Base-by-base conservation (phyloP, 805 yeast genomes). In the Debaryomyces castellii region DNA sequence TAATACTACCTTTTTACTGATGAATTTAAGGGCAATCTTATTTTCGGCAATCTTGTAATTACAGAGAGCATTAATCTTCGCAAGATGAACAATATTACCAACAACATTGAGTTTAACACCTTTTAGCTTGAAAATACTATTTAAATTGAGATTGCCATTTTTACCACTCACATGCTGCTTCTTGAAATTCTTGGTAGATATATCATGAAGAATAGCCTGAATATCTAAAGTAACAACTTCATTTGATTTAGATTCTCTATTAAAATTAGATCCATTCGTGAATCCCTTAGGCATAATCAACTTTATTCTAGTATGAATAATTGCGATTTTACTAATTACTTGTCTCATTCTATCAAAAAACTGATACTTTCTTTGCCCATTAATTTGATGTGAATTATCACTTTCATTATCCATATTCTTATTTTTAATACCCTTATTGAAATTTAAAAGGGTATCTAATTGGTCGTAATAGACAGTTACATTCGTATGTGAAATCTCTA, bases 391-490 rank as follows among this genome's bases (percentile, higher is more conserved):
- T n/a, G n/a, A n/a, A n/a, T n/a, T n/a, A n/a, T n/a, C n/a, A n/a
- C n/a, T n/a, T n/a, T n/a, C n/a, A n/a, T n/a, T n/a, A n/a, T n/a
- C n/a, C n/a, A n/a, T n/a, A 12, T 16, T n/a, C 7, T 17, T 48
- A 39, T 40, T 21, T 46, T 43, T 44, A 28, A 23, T 45, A 24
- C 25, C 34, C 41, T 44, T 38, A 35, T 44, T 38, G 35, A 39
- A 40, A 27, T 12, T 41, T 36, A 53, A 39, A 17, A 61, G 41
- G 11, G 40, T 41, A 7, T 61, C 61, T 12, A 68, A 43, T 48
- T 73, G 77, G 47, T 72, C 77, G 30, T 66, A 64, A 47, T 65
- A 72, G 23, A 71, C 46, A 45, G 64, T 66, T 22, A 73, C 41
- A 2, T 60, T 59, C 2, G 77, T 76, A 38, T 59, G 60, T 1